Evolutionary conservation across 2,329 filamentous ascomycete species (phyloP), one percentile per base, ranked within the genome.

Genomic region (Colletotrichum agaves): DNA sequence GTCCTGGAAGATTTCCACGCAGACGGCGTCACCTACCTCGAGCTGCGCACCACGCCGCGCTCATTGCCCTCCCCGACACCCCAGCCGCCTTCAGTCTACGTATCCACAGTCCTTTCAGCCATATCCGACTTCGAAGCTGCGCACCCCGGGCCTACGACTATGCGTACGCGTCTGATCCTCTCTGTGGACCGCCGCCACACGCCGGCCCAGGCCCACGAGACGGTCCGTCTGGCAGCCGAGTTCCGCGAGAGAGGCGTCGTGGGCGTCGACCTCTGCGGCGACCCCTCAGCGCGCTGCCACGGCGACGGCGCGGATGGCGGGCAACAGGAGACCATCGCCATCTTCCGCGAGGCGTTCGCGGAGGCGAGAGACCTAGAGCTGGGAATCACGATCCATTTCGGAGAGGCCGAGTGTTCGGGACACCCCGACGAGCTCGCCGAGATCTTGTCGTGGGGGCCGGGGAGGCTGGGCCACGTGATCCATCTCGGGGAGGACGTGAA

Each of bases 31-130:
- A 84, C 87, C 63, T 95, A 96, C 75, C 84, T 94, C 12, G 93
- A 97, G 76, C 85, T 96, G 23, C 88, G 93, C 47, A 95, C 93
- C 0, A 96, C 92, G 1, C 93, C 93, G 1, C 87, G 93, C 60
- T 53, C 53, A 5, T 58, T 67, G 3, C 57, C 52, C 17, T 50
- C 44, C 7, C 47, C 67, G 0, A 60, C 7, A n/a, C 53, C 64
- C 10, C 61, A 67, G 39, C 46, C 64, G 21, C 83, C 85, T 2
- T 87, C 90, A 37, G 81, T 82, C 61, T 95, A 96, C 77, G 83
- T 95, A 35, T 72, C 81, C 37, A 86, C 86, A 5, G 84, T 96
- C n/a, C 83, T 94, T 8, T 77, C 81, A n/a, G 83, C 87, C n/a
- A 89, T 95, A 33, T 75, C 79, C 2, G 73, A 76, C 3, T 90